phyloP scores from a whole-genome alignment of 305 asterid genomes.

The Stenogyne calaminthoides region DNA sequence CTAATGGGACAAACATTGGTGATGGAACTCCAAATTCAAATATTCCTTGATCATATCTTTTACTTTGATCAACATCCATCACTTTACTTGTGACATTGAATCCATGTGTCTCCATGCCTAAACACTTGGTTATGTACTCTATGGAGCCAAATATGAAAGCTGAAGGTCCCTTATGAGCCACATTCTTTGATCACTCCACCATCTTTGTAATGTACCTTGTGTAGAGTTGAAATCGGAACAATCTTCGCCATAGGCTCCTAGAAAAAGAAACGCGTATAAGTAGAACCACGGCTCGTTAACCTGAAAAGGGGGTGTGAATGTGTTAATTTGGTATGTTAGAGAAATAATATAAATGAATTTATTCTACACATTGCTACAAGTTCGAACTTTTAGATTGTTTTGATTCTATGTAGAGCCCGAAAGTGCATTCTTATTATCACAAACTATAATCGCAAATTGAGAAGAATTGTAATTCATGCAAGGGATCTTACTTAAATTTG shows the following conservation, averaged over 20 bases:
- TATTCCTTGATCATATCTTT: slow-evolving; percentile 55
- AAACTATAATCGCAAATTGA: no score
- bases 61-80: slow-evolving; percentile 65
- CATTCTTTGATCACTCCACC: slow-evolving; percentile 92
- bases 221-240: slow-evolving; percentile 50
- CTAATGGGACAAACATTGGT: slow-evolving; percentile 59
- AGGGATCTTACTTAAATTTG: no score
- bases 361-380: no score
- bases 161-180: slow-evolving; percentile 65
- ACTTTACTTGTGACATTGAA: slow-evolving; percentile 81
- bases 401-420: no score
- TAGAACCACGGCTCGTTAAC: slow-evolving; percentile 50
- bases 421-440: no score
- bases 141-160: slow-evolving; percentile 41
- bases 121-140: slow-evolving; percentile 45
- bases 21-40: slow-evolving; percentile 73
- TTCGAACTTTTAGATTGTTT: no score
- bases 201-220: slow-evolving; percentile 49
- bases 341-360: no score
- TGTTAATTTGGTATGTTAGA: not conserved
- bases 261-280: slow-evolving; percentile 52
- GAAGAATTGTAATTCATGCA: no score
- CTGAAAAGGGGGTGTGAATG: slow-evolving; percentile 24
- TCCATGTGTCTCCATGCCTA: slow-evolving; percentile 66
- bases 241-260: slow-evolving; percentile 78